Conservation (phyloP, 352 stramenopile species). For the Paralagenidium karlingii region DNA sequence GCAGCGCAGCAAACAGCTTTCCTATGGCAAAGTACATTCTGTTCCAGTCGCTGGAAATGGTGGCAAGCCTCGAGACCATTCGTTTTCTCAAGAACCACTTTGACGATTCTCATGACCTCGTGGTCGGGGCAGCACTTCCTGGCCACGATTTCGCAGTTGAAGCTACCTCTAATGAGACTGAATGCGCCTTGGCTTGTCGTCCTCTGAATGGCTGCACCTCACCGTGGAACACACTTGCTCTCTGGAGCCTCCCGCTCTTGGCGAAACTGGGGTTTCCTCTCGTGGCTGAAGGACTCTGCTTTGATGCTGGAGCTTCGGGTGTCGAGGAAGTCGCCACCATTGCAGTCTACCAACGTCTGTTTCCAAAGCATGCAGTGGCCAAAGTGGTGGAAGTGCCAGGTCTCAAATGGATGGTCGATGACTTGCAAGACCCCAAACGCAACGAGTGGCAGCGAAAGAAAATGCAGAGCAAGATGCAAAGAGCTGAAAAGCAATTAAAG, state of each 20-base stretch:
- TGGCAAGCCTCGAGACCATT: conserved; percentile 37
- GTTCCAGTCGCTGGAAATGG: conserved; percentile 88
- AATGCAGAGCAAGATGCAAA: conserved; percentile 89
- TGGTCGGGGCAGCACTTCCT: conserved; percentile 84
- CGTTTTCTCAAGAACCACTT: conserved; percentile 47
- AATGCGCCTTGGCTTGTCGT: conserved; percentile 26
- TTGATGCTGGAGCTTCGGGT: conserved; percentile 34
- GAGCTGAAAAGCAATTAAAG: conserved; percentile 64
- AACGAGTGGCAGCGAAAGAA: conserved; percentile 89
- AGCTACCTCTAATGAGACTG: conserved; percentile 21
- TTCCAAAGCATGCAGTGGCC: conserved; percentile 35
- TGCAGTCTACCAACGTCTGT: conserved; percentile 82
- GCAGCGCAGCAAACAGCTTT: conserved; percentile 46
- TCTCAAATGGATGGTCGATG: conserved; percentile 73
- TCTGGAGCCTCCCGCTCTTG: conserved; percentile 89
- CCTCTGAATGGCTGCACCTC: conserved; percentile 78
- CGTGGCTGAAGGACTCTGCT: conserved; percentile 75
- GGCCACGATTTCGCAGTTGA: conserved; percentile 22
- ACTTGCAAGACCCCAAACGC: conserved; percentile 46
- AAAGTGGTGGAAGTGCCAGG: conserved; percentile 76
- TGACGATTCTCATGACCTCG: conserved; percentile 58
- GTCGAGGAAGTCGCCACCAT: conserved; percentile 93
- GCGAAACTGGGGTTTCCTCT: conserved; percentile 85
- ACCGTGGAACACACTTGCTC: conserved; percentile 94
- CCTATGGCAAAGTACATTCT: conserved; percentile 42